These are phyloP conservation scores for Iberis pinnata DNA, from an alignment of 345 rosid genomes.

Conservation along the genomic window DNA sequence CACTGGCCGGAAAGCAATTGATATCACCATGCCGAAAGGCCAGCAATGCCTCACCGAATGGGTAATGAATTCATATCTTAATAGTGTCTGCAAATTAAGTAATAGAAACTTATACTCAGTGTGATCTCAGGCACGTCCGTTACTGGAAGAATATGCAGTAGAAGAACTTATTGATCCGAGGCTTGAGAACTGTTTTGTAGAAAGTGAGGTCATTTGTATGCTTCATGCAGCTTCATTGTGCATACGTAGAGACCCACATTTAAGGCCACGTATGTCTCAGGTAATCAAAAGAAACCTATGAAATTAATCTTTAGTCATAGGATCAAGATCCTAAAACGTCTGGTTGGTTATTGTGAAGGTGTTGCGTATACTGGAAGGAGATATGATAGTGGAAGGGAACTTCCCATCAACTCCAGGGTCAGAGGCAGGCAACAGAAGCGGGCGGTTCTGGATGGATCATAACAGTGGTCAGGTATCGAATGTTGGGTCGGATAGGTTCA, in stretches of 20 bases:
- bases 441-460: neutral
- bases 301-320: too few relatives aligned
- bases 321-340: too few relatives aligned
- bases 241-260: constrained; percentile 71
- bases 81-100: neutral
- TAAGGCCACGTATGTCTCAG: constrained; percentile 98
- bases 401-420: neutral
- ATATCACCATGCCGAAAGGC: constrained; percentile 82
- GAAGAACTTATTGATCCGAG: constrained; percentile 71
- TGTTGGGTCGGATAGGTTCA: neutral
- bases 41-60: constrained; percentile 96
- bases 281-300: too few relatives aligned
- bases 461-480: too few relatives aligned
- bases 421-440: neutral
- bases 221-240: constrained; percentile 90
- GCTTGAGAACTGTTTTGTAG: constrained; percentile 43
- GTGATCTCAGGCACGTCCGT: constrained; percentile 97
- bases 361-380: neutral
- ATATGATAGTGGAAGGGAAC: neutral
- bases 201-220: constrained; percentile 75
- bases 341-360: neutral
- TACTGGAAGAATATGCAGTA: constrained; percentile 66
- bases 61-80: constrained; percentile 48
- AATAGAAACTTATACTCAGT: too few relatives aligned
- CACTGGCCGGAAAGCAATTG: constrained; percentile 92